Base-by-base conservation (phyloP, 164 flowering plant genomes). In the Buxus sempervirens region DNA sequence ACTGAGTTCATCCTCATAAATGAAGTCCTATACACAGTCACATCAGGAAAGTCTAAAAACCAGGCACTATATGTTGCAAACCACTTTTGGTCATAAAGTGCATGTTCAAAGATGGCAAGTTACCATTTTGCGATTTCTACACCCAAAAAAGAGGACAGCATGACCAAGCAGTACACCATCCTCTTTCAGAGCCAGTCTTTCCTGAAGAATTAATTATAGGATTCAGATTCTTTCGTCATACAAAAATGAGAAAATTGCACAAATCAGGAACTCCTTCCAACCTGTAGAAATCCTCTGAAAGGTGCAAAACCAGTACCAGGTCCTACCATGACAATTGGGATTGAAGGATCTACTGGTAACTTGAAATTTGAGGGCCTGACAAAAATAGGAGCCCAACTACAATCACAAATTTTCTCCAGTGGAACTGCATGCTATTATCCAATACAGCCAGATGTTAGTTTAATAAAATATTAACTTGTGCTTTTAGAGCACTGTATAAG, bases 291-390 rank as follows among this genome's bases (percentile, higher is more conserved):
- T 27, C 88, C 89, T 68, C 89, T 81, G 72, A 90, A 85, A 58
- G 90, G 88, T 58, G 84, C 88, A 69, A 86, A 76, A 26, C 90
- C 88, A 71, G 96, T 88, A n/a, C 96, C 96, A 76, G 96, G 96
- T 24, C 96, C 96, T 58, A 90, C 76, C 96, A 90, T 90, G 70
- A 88, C 71, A 59, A 90, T 74, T 0, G 93, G 96, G 64, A 73
- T 72, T 38, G 77, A 73, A 53, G 86, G 80, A 77, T 88, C 80
- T 27, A 82, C 49, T 54, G 93, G 93, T 41, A 88, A 67, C 73
- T 78, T 88, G 73, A 88, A 86, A 75, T 83, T 86, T 25, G 93
- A 88, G 67, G 76, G 54, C 72, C 93, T 81, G 42, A 88, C 78
- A 65, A 79, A 88, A 58, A 88, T 78, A 9, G 90, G 93, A 64